A percentile compares a stretch with the other conserved stretches of the same genome.
phyloP scores from a whole-genome alignment of 805 yeast genomes.

The Lipomyces japonicus region DNA sequence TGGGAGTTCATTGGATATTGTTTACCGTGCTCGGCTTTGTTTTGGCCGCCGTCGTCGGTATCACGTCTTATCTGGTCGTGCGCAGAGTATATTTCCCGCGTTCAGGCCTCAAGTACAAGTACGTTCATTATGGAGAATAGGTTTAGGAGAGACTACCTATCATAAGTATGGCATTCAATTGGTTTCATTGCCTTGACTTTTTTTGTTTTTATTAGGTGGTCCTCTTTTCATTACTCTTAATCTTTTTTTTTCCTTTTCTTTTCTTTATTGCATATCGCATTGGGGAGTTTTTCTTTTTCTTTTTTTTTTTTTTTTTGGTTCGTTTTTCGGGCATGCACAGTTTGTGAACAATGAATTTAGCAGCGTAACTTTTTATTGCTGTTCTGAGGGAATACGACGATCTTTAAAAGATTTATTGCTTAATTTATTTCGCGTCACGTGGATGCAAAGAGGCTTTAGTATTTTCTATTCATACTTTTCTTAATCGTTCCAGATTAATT shows the following conservation, averaged over 20 bases:
- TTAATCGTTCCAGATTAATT: too few relatives aligned
- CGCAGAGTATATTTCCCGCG: conserved; percentile 10
- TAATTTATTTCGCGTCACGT: too few relatives aligned
- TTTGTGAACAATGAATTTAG: too few relatives aligned
- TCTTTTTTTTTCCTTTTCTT: neutral
- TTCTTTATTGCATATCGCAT: neutral
- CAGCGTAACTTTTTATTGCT: too few relatives aligned
- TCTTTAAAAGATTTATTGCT: too few relatives aligned
- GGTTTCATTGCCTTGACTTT: too few relatives aligned
- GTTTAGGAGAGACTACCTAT: conserved; percentile 6
- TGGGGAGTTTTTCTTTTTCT: too few relatives aligned
- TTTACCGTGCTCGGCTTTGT: conserved; percentile 69
- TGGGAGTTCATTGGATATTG: conserved; percentile 70
- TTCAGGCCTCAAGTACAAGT: conserved; percentile 10
- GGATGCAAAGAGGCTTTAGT: too few relatives aligned
- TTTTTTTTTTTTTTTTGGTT: neutral
- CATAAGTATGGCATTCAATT: neutral
- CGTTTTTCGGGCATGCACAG: neutral
- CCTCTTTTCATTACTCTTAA: too few relatives aligned
- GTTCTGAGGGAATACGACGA: too few relatives aligned
- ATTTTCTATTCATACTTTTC: too few relatives aligned
- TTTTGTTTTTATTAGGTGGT: too few relatives aligned
- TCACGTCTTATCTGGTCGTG: conserved; percentile 19
- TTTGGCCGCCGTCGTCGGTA: conserved; percentile 39
- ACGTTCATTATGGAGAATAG: neutral